Conservation (phyloP, 148 eudicot species). For the Amaranthus cruentus region DNA sequence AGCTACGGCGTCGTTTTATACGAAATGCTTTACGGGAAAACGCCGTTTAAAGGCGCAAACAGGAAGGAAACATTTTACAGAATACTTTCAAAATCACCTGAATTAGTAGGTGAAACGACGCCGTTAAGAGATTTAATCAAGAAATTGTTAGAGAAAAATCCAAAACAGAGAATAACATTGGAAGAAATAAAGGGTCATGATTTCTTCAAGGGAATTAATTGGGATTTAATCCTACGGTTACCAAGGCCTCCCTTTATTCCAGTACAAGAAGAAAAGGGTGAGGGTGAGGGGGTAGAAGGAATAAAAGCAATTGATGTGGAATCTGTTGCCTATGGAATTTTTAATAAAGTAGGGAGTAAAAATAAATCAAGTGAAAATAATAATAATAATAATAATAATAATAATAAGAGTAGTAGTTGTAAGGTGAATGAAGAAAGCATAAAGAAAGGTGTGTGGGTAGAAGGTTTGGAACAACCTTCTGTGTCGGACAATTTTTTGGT, state of each 20-base stretch:
- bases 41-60: slow-evolving; percentile 69
- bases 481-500: slow-evolving; percentile 26
- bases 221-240: slow-evolving; percentile 50
- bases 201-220: slow-evolving; percentile 57
- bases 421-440: slow-evolving; percentile 4
- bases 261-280: slow-evolving; percentile 18
- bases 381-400: not conserved
- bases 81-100: slow-evolving; percentile 42
- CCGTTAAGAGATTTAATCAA: slow-evolving; percentile 75
- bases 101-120: slow-evolving; percentile 66
- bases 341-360: slow-evolving; percentile 22
- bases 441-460: slow-evolving; percentile 28
- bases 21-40: slow-evolving; percentile 78
- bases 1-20: slow-evolving; percentile 58
- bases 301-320: slow-evolving; percentile 58
- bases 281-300: slow-evolving; percentile 31
- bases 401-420: not conserved
- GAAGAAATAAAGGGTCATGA: slow-evolving; percentile 72
- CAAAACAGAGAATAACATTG: slow-evolving; percentile 43
- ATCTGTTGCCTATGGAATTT: slow-evolving; percentile 47
- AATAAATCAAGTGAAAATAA: not conserved
- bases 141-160: slow-evolving; percentile 59
- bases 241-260: slow-evolving; percentile 75
- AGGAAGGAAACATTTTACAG: slow-evolving; percentile 69
- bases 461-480: slow-evolving; percentile 25